Evolutionary conservation across 495 filamentous ascomycete genomes (phyloP), one percentile per base, ranked within the genome.

Genomic region (Tuber borchii): DNA sequence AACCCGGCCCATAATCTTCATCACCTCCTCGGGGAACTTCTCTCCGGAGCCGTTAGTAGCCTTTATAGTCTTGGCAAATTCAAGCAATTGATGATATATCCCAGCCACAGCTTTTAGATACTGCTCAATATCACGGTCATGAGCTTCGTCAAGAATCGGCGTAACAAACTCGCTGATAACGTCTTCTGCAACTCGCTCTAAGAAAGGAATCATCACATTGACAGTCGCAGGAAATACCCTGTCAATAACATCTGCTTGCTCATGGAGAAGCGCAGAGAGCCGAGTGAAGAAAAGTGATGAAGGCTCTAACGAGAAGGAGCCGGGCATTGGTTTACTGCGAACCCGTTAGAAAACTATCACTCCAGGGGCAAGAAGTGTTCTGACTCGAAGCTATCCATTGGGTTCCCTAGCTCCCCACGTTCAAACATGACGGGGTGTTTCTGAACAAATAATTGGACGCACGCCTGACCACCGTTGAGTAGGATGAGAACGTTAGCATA

Each of bases 51-150:
- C 84, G 43, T 85, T 85, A 22, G 86, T 87, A 26, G 91, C 88
- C 74, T 87, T 85, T 22, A 98, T 81, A 4, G 88, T 88, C n/a
- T 88, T 86, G 5, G 90, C 88, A 75, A 97, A 92, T 51, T 91
- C 88, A 82, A 93, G 83, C 70, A 89, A 90, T 84, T 97, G 95
- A 72, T 92, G 92, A 81, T 95, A 97, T 0, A 97, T 89, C 10
- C 92, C 91, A 26, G 94, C 91, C 0, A 98, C 90, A 0, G 93
- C 94, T 81, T 90, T 93, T 20, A 97, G 86, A 83, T 98, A 99
- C 19, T 90, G 88, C 71, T 92, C 89, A 46, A 92, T 89, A 77
- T 89, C 90, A 42, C 87, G 86, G 71, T 90, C 90, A 83, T 97
- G 95, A 19, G 95, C 88, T 86, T 97, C 95, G 76, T 97, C 94